phyloP scores from a whole-genome alignment of 768 basidiomycete species.

The Cystobasidium onofrii region DNA sequence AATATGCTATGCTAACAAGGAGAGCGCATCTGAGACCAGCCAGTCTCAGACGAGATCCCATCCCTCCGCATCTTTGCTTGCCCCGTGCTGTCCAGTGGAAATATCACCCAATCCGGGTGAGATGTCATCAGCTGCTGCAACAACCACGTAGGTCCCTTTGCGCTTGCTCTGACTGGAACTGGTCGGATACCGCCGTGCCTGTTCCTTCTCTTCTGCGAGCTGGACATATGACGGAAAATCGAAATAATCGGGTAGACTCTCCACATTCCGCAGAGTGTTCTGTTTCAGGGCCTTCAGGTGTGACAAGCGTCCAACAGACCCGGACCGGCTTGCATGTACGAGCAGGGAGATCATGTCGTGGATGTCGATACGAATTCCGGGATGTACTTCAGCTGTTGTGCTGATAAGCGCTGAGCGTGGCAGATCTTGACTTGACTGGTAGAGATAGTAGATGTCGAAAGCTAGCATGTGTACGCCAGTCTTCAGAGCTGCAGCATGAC shows the following conservation, averaged over 20 bases:
- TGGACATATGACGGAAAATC: not conserved
- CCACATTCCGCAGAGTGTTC: not conserved
- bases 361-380: not conserved
- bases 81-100: too few relatives aligned
- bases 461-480: constrained; percentile 8
- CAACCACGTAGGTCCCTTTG: not conserved
- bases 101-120: too few relatives aligned
- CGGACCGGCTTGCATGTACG: not conserved
- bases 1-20: too few relatives aligned
- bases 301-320: not conserved
- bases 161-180: not conserved
- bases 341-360: not conserved
- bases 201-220: not conserved
- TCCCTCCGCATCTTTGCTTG: not conserved
- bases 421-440: not conserved
- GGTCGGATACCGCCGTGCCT: not conserved
- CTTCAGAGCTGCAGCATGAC: not conserved
- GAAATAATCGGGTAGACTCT: not conserved
- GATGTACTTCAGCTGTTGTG: not conserved
- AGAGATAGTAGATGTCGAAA: not conserved
- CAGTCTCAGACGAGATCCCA: not conserved
- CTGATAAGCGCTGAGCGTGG: not conserved
- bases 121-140: too few relatives aligned
- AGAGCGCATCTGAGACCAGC: too few relatives aligned
- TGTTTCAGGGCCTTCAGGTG: not conserved